Base-by-base conservation (phyloP, 1,284 basidiomycete species). In the Coriolopsis trogii region DNA sequence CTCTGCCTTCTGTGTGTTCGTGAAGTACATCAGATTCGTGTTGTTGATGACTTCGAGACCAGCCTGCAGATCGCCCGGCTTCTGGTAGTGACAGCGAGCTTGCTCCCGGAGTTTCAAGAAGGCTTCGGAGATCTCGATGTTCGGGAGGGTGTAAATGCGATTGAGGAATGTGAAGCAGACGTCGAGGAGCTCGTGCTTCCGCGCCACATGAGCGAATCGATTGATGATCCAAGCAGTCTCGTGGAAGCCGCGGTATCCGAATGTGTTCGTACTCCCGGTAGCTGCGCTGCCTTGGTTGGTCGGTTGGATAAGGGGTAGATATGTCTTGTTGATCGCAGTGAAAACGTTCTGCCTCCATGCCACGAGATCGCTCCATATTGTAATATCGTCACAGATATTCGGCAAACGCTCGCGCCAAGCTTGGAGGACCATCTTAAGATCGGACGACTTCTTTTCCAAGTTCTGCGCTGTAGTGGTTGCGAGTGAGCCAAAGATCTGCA, bases 211-310 rank as follows among this genome's bases (percentile, higher is more conserved):
- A n/a, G 98, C 98, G 67, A 99, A 99, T 8, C 97, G 89, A 70
- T 99, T 99, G 78, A 99, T 98, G 70, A 98, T 99, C 98, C 97
- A 99, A 3, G 97, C 97, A 0, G 95, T 99, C 78, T 99, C 97
- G 68, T 99, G 98, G 70, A 94, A 99, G n/a, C 97, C 98, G 48
- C 98, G 84, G 71, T 95, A 99, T 4, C 96, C 97, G 67, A 88
- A 93, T 2, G 95, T 98, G 55, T 87, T 92, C 34, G 82, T 73
- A 55, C 81, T 89, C 38, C 76, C 81, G 6, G 80, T 69, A 5
- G 73, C 73, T 24, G 77, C 68, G 23, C 77, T 77, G 16, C 73
- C 72, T 62, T 83, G 83, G 30, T 66, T 67, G 51, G 76, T 77
- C 12, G 73, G 73, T 3, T 71, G 76, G 55, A 96, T 93, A 50